Evolutionary conservation across 768 basidiomycete species (phyloP), one percentile per base, ranked within the genome.

Genomic region (Boletellus ananiceps): DNA sequence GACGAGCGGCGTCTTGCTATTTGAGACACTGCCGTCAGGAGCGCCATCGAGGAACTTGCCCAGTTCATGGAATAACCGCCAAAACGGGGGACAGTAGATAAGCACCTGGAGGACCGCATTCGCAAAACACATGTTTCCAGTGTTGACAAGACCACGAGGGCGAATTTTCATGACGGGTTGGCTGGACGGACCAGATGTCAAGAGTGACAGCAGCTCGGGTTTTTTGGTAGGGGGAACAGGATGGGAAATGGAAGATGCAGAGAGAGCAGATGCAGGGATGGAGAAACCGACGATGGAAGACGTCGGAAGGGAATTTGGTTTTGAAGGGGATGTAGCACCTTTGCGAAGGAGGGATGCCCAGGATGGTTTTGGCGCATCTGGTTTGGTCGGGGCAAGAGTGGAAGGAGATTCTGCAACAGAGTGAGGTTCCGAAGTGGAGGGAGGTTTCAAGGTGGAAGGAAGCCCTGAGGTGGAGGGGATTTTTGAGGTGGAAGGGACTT

Each of bases 111-210:
- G 72, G 19, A 97, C 88, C 0, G 93, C 83, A 60, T 97, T 99
- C 25, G 93, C 93, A 63, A 97, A 99, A 66, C 95, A 99, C 84
- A 97, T 85, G 69, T 99, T 99, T 0, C 95, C 94, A 2, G 82
- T 86, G 68, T 99, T 99, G 57, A 98, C 76, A 42, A 99, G 71
- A 5, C 95, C 95, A 13, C 94, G 76, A 0, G 90, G 82, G 7
- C 75, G 72, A 31, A 89, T 78, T 41, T 65, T 68, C 32, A 64
- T 49, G 33, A 21, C 7, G 9, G 57, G 46, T 1, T 55, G 59
- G 4, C 55, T 53, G 5, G 65, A 51, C 5, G 74, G 62, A 0
- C 70, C 72, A 1, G 69, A 66, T 8, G 69, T 79, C 1, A 88
- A 71, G n/a, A 87, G 74, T 0, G 68, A 69, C 8, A 84, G 52